A percentile compares a stretch with the other conserved stretches of the same genome.
Conservation (phyloP, 169 alveolate species). For the Perkinsus marinus region DNA sequence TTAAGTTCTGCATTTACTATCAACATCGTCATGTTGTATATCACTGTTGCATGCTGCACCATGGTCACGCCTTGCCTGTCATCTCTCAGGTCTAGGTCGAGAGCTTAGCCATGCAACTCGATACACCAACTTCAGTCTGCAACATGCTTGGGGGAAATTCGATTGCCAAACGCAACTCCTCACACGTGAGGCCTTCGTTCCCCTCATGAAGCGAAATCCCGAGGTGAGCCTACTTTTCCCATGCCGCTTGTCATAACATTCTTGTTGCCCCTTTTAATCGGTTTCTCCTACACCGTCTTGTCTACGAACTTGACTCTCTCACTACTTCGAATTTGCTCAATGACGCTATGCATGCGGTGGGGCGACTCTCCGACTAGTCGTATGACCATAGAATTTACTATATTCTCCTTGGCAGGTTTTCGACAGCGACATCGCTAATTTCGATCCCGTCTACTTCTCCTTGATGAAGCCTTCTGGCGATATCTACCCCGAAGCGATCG, state of each 20-base stretch:
- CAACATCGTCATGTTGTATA: too few relatives aligned
- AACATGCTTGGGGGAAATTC: slow-evolving; percentile 3
- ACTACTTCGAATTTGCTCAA: too few relatives aligned
- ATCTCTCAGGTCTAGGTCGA: background rate
- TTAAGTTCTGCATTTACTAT: too few relatives aligned
- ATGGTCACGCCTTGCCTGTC: too few relatives aligned
- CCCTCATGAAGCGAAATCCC: slow-evolving; percentile 1
- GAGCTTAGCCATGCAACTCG: background rate
- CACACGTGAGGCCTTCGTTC: background rate
- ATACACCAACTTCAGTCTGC: background rate
- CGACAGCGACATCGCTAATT: background rate
- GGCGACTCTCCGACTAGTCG: too few relatives aligned
- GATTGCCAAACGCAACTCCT: slow-evolving; percentile 10
- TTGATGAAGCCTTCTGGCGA: background rate
- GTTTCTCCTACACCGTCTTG: too few relatives aligned
- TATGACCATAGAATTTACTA: too few relatives aligned
- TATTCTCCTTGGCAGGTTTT: background rate
- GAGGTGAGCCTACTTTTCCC: background rate
- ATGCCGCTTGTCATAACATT: too few relatives aligned
- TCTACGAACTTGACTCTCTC: too few relatives aligned
- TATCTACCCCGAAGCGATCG: background rate
- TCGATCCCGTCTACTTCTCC: background rate
- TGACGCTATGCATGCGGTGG: too few relatives aligned
- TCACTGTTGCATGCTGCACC: too few relatives aligned
- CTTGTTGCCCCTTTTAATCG: too few relatives aligned